Base-by-base conservation (phyloP, 306 rosid species). In the Cicer cuneatum region DNA sequence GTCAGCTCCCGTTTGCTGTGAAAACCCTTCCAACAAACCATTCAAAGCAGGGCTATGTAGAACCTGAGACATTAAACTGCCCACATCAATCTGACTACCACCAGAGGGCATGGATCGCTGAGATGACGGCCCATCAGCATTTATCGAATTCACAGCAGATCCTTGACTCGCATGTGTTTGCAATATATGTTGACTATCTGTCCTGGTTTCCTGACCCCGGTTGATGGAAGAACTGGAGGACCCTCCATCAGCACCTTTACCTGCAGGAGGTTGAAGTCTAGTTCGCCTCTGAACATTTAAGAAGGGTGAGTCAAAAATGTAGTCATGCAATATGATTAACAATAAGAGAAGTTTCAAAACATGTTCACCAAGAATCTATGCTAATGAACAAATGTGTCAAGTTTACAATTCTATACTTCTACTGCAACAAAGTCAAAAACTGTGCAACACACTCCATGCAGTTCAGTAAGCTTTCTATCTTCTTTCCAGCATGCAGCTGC, bases 11-110 rank as follows among this genome's bases (percentile, higher is more conserved):
- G 94, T 83, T 84, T 95, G 97, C 84, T 87, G 93, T 33, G 98
- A 95, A 86, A 94, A 89, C 59, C 96, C 95, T 21, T 95, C 18
- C 79, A 94, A 81, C 80, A 94, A 56, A 77, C 99, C 96, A 87
- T 86, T 89, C 77, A 94, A 79, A 74, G 90, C 95, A 66, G 99
- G 98, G 83, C 88, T 92, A 15, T 87, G 89, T 85, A 95, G 81
- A 75, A 86, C 96, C 89, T 92, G 99, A 73, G 96, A 92, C 98
- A 95, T 92, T 37, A 89, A 74, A 71, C 86, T 85, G 13, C 90
- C 84, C 77, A 92, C 64, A 83, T 89, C 97, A 78, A 80, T 72
- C 79, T 82, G 88, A 63, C 78, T 86, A 75, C 47, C 75, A 73
- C 67, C 65, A n/a, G 90, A 72, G 66, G 86, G 79, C 49, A 66